Evolutionary conservation across 331 rosid species (phyloP).

Genomic region (Rosa hybrid): DNA sequence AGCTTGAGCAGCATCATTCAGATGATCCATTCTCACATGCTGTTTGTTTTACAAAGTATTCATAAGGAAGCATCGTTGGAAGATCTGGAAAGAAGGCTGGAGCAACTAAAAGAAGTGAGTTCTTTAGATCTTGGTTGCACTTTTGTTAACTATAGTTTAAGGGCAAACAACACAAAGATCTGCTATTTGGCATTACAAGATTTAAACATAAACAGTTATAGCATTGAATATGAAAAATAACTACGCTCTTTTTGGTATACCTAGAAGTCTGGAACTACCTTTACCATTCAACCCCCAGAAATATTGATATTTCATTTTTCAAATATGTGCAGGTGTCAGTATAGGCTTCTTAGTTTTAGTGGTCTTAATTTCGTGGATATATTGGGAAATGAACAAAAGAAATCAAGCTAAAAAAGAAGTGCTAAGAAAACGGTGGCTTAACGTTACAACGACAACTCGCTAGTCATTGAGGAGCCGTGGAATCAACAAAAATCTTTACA

Average conservation of each 20-base stretch:
- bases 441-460: not conserved
- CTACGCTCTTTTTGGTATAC: not conserved
- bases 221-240: no score
- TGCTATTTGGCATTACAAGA: not conserved
- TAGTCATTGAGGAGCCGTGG: not conserved
- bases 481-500: slow-evolving; percentile 11
- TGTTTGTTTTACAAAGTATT: slow-evolving; percentile 47
- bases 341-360: not conserved
- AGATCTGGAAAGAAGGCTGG: slow-evolving; percentile 47
- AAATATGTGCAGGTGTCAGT: not conserved
- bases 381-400: not conserved
- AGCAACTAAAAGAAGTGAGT: slow-evolving; percentile 67
- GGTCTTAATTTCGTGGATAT: not conserved
- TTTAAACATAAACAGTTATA: no score
- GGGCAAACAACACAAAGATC: not conserved
- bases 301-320: no score
- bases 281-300: no score
- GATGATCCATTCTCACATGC: slow-evolving; percentile 55
- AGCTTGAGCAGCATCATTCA: slow-evolving; percentile 53
- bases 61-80: slow-evolving; percentile 59
- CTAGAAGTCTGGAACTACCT: no score
- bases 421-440: not conserved
- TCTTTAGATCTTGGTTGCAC: not conserved
- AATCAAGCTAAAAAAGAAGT: not conserved
- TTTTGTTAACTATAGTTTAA: not conserved